These are phyloP conservation scores for Paragyromitra xinjiangensis DNA, from an alignment of 495 filamentous ascomycete genomes.

Conservation along the genomic window DNA sequence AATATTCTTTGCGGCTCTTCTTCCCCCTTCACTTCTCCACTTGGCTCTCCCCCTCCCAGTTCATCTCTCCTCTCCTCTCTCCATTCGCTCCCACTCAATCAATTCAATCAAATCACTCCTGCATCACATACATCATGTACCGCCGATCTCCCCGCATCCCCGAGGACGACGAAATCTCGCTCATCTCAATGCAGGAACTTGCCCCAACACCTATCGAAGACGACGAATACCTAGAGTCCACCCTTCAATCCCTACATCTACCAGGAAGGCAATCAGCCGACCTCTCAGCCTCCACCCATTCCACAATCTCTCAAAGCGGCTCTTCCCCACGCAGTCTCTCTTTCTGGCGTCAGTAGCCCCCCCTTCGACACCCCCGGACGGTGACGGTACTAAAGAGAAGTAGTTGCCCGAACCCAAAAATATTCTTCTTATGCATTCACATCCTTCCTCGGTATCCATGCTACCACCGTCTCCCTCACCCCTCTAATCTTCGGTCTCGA, in stretches of 20 bases:
- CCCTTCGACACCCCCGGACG: slow-evolving; percentile 22
- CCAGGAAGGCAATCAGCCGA: neutral
- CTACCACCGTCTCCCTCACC: slow-evolving; percentile 80
- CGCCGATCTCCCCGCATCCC: slow-evolving; percentile 44
- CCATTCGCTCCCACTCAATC: neutral
- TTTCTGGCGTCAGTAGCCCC: slow-evolving; percentile 42
- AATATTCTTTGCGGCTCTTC: neutral
- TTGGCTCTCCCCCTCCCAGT: neutral
- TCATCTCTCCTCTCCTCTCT: neutral
- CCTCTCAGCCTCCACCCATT: slow-evolving; percentile 22
- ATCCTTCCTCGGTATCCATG: slow-evolving; percentile 77
- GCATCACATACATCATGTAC: slow-evolving; percentile 25
- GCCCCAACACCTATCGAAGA: slow-evolving; percentile 79
- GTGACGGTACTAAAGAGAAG: slow-evolving; percentile 4
- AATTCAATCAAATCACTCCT: neutral
- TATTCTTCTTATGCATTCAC: slow-evolving; percentile 90
- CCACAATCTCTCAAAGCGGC: slow-evolving; percentile 4
- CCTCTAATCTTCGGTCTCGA: slow-evolving; percentile 69
- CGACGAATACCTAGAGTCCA: slow-evolving; percentile 67
- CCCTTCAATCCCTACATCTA: slow-evolving; percentile 48
- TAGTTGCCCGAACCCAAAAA: slow-evolving; percentile 81
- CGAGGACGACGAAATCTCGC: slow-evolving; percentile 58
- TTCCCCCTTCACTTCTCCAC: neutral
- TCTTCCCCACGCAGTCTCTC: slow-evolving; percentile 61
- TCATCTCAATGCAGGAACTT: slow-evolving; percentile 75